Percentiles rank a stretch among this genome's conserved stretches.
These are phyloP conservation scores for Emergomyces pasteurianus DNA, from an alignment of 2,329 filamentous ascomycete species.

Conservation along the genomic window DNA sequence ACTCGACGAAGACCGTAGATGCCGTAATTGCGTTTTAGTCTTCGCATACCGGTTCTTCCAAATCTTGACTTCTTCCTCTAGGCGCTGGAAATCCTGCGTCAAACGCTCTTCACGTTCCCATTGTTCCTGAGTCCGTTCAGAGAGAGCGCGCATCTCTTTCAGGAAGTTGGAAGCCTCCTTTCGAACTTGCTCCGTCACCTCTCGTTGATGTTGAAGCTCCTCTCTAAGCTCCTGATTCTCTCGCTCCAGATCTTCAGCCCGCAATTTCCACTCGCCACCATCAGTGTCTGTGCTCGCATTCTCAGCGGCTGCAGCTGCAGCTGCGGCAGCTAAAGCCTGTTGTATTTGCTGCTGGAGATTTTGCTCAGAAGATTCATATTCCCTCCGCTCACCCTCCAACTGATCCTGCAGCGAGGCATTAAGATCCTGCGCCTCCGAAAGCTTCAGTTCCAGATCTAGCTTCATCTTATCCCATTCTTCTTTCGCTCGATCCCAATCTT, in stretches of 20 bases:
- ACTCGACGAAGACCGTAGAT: slow-evolving; percentile 66
- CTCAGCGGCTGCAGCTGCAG: neutral
- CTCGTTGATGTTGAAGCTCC: slow-evolving; percentile 60
- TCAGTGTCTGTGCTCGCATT: slow-evolving; percentile 13
- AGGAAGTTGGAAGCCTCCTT: slow-evolving; percentile 73
- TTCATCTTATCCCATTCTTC: slow-evolving; percentile 50
- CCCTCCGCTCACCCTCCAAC: slow-evolving; percentile 58
- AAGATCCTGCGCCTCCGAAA: slow-evolving; percentile 62
- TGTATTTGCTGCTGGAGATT: slow-evolving; percentile 54
- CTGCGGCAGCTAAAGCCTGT: slow-evolving; percentile 4
- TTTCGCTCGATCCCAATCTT: slow-evolving; percentile 49
- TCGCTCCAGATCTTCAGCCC: slow-evolving; percentile 44
- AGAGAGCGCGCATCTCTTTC: slow-evolving; percentile 77
- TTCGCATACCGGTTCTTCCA: slow-evolving; percentile 87
- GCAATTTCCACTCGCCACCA: slow-evolving; percentile 48
- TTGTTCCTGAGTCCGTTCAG: slow-evolving; percentile 63
- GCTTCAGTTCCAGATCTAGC: slow-evolving; percentile 56
- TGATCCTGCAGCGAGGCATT: slow-evolving; percentile 71
- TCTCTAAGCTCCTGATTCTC: slow-evolving; percentile 56
- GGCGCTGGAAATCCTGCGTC: slow-evolving; percentile 57
- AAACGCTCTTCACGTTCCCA: slow-evolving; percentile 75
- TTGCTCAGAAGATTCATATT: slow-evolving; percentile 53
- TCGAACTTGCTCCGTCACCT: slow-evolving; percentile 75
- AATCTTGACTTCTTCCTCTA: slow-evolving; percentile 73
- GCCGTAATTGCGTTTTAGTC: slow-evolving; percentile 75